Percentiles rank a stretch among this genome's conserved stretches.
Evolutionary conservation across 352 stramenopile genomes (phyloP).

Genomic region (Lagenidium giganteum): DNA sequence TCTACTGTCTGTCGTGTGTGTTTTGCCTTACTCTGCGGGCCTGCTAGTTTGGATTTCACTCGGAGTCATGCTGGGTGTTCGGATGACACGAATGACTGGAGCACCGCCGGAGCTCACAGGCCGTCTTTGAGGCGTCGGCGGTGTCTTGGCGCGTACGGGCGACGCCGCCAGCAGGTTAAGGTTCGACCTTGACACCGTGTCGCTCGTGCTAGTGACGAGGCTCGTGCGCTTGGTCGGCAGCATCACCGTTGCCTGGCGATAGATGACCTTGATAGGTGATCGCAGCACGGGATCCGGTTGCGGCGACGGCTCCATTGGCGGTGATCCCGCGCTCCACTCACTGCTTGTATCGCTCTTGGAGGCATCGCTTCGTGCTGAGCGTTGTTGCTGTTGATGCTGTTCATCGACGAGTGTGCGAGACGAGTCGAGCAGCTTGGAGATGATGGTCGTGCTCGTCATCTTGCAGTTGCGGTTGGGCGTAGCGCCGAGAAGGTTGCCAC

Average conservation of each 20-base stretch:
- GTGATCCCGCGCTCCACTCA: too few species aligned
- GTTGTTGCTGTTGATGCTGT: constrained; percentile 9
- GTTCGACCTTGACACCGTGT: background rate
- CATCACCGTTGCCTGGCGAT: too few species aligned
- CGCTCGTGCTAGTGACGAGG: too few species aligned
- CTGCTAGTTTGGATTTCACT: too few species aligned
- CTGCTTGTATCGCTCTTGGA: too few species aligned
- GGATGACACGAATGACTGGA: constrained; percentile 37
- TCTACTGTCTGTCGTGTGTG: too few species aligned
- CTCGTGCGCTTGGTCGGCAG: too few species aligned
- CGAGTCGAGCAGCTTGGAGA: constrained; percentile 46
- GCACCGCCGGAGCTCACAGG: constrained; percentile 38
- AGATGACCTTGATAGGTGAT: too few species aligned
- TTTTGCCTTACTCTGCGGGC: too few species aligned
- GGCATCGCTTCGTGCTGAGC: background rate
- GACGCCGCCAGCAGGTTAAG: too few species aligned
- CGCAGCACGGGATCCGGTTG: too few species aligned
- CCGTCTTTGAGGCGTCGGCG: constrained; percentile 11
- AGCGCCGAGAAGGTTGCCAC: constrained; percentile 39
- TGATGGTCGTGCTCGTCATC: constrained; percentile 59
- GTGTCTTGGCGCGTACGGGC: constrained; percentile 1
- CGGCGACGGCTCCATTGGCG: too few species aligned
- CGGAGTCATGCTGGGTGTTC: constrained; percentile 14
- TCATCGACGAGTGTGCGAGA: constrained; percentile 29
- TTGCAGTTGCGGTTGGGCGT: constrained; percentile 50